These are phyloP conservation scores for Solanum chilense DNA, from an alignment of 257 asterid species.

Conservation along the genomic window DNA sequence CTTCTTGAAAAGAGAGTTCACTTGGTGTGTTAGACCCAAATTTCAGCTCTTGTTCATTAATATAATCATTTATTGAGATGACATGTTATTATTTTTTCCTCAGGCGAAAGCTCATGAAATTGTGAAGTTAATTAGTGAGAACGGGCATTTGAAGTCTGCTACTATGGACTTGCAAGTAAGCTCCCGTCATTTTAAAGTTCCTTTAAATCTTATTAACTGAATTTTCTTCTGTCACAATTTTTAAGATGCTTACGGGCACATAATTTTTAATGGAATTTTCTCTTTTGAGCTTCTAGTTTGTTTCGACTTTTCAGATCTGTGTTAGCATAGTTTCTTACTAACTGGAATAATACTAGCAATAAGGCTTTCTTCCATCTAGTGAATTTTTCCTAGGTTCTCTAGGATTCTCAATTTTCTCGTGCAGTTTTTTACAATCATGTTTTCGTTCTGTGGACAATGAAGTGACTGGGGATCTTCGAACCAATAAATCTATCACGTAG, in stretches of 20 bases:
- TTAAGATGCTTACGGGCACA: not conserved
- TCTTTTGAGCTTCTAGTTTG: too few relatives aligned
- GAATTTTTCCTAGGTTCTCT: too few relatives aligned
- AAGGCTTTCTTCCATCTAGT: too few relatives aligned
- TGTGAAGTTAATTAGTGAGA: conserved; percentile 74
- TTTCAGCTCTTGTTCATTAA: not conserved
- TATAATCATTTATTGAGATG: conserved; percentile 1
- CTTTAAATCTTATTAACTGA: not conserved
- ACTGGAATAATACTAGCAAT: too few relatives aligned
- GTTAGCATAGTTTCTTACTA: too few relatives aligned
- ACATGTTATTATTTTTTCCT: not conserved
- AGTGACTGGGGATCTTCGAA: too few relatives aligned
- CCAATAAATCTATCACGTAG: too few relatives aligned
- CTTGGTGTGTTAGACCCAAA: not conserved
- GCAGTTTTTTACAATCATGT: too few relatives aligned
- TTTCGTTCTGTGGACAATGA: too few relatives aligned
- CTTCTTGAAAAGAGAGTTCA: not conserved
- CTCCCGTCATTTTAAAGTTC: not conserved
- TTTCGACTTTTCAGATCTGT: conserved; percentile 15
- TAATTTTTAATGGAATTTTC: too few relatives aligned
- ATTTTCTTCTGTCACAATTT: not conserved
- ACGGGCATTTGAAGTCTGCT: conserved; percentile 60
- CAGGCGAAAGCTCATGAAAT: conserved; percentile 91
- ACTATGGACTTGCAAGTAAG: conserved; percentile 59
- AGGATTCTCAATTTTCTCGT: too few relatives aligned